Percentiles rank a stretch among this genome's conserved stretches.
Conservation (phyloP, 768 basidiomycete species). For the Lentinus tigrinus region DNA sequence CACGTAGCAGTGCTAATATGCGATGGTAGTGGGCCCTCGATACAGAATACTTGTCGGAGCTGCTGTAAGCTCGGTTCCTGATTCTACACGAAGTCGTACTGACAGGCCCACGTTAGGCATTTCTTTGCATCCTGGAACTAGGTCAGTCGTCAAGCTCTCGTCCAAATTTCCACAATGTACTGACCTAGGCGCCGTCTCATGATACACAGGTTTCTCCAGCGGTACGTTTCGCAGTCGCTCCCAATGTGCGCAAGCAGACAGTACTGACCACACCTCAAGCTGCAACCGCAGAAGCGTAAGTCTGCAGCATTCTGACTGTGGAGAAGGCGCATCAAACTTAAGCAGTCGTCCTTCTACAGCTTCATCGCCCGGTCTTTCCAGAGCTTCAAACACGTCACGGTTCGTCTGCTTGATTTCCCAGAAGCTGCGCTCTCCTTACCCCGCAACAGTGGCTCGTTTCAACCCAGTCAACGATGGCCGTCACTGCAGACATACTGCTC, state of each 20-base stretch:
- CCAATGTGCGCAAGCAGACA: too few relatives aligned
- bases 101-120: too few relatives aligned
- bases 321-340: too few relatives aligned
- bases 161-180: neutral
- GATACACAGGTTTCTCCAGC: neutral
- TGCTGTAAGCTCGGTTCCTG: neutral
- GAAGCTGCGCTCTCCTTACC: neutral
- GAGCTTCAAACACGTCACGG: neutral
- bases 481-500: neutral
- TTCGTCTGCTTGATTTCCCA: neutral
- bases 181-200: too few relatives aligned
- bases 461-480: neutral
- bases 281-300: neutral
- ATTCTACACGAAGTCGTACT: too few relatives aligned
- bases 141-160: neutral
- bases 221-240: neutral
- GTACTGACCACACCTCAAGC: too few relatives aligned
- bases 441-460: neutral
- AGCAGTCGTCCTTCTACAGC: too few relatives aligned
- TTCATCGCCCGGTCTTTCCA: neutral
- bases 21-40: neutral
- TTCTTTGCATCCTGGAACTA: neutral
- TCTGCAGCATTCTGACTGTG: too few relatives aligned
- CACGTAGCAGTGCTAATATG: too few relatives aligned
- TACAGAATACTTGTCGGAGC: neutral